Conservation (phyloP, 2,329 filamentous ascomycete species). For the Zopfia rhizophila region DNA sequence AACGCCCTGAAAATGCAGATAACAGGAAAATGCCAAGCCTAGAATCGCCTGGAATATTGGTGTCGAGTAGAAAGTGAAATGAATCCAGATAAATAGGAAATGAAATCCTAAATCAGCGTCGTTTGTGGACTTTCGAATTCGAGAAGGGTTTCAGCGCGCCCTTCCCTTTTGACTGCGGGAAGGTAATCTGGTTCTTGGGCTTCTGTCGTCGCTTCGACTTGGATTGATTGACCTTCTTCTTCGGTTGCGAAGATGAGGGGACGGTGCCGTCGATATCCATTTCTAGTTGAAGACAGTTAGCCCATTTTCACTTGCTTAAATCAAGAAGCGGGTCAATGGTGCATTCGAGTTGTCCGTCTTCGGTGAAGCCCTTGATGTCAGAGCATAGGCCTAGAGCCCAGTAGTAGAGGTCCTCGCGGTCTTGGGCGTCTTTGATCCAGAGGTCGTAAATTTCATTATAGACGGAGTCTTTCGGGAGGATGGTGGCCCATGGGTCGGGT, state of each 20-base stretch:
- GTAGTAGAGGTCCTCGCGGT: conserved; percentile 49
- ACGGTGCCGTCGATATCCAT: conserved; percentile 52
- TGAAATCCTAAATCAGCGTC: conserved; percentile 15
- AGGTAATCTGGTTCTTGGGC: conserved; percentile 52
- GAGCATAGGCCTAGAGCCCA: conserved; percentile 51
- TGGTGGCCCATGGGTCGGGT: conserved; percentile 15
- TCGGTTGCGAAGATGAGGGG: conserved; percentile 27
- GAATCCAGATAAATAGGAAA: too few species aligned
- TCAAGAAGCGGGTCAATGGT: conserved; percentile 50
- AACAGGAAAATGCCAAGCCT: too few species aligned
- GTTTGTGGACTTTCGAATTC: conserved; percentile 39
- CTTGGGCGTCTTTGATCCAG: conserved; percentile 28
- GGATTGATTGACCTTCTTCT: conserved; percentile 45
- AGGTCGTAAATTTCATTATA: too few species aligned
- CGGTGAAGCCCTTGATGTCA: conserved; percentile 52
- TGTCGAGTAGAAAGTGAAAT: too few species aligned
- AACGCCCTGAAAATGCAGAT: too few species aligned
- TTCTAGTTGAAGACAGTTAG: conserved; percentile 46
- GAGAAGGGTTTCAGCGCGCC: conserved; percentile 48
- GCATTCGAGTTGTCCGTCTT: conserved; percentile 45
- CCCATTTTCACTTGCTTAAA: conserved; percentile 42
- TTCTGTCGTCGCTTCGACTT: conserved; percentile 50
- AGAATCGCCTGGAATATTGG: too few species aligned
- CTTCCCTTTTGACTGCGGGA: conserved; percentile 46
- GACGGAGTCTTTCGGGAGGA: conserved; percentile 10